Percentiles rank a stretch among this genome's conserved stretches.
These are phyloP conservation scores for Diaporthe eres DNA, from an alignment of 2,329 filamentous ascomycete genomes.

Conservation along the genomic window DNA sequence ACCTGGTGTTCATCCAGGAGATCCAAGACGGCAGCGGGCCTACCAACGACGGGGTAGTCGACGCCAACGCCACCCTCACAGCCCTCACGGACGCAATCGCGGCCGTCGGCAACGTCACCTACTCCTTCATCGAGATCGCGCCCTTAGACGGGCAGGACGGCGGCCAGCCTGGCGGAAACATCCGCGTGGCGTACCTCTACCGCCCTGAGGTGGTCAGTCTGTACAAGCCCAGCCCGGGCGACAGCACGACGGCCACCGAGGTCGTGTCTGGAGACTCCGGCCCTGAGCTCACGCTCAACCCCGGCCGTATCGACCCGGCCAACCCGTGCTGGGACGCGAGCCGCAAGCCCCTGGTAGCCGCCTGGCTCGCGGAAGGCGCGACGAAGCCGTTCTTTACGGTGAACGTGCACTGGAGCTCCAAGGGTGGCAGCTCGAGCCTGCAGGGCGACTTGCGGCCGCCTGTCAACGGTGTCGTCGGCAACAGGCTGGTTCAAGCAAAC, in stretches of 20 bases:
- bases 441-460: constrained; percentile 77
- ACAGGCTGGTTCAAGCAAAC: constrained; percentile 69
- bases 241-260: constrained; percentile 66
- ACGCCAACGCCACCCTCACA: constrained; percentile 71
- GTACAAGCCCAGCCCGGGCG: constrained; percentile 70
- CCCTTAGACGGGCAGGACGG: constrained; percentile 74
- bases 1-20: constrained; percentile 79
- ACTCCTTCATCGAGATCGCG: constrained; percentile 71
- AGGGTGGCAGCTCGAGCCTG: constrained; percentile 75
- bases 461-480: constrained; percentile 73
- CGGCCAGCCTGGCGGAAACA: constrained; percentile 79
- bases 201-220: constrained; percentile 71
- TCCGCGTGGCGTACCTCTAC: constrained; percentile 80
- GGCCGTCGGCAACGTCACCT: constrained; percentile 62
- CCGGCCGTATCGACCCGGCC: constrained; percentile 75
- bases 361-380: constrained; percentile 71
- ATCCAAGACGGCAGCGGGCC: constrained; percentile 77
- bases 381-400: constrained; percentile 75
- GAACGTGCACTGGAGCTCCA: constrained; percentile 78
- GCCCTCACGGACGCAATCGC: constrained; percentile 67
- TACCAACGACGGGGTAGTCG: constrained; percentile 70
- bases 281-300: constrained; percentile 76
- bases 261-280: constrained; percentile 62
- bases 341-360: constrained; percentile 77
- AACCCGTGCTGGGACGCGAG: constrained; percentile 72